Evolutionary conservation across 2,329 filamentous ascomycete genomes (phyloP).

Genomic region (Diaporthe caulivora): DNA sequence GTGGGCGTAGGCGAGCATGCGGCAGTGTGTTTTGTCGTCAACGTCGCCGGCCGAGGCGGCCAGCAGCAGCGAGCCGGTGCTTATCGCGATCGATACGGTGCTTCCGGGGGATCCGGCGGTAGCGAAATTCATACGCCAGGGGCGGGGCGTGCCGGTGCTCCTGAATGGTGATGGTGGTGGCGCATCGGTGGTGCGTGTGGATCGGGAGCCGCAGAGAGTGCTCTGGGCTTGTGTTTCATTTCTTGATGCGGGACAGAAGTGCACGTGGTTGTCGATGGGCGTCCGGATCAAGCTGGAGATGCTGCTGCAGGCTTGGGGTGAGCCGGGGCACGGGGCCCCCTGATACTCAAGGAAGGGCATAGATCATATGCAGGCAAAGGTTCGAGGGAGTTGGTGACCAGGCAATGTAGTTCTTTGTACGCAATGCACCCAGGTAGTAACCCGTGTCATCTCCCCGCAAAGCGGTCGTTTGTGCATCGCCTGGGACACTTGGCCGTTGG

Average conservation of each 20-base stretch:
- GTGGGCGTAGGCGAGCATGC: constrained; percentile 4
- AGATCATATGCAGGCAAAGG: no score
- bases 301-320: constrained; percentile 1
- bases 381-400: no score
- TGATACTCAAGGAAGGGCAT: no score
- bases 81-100: not conserved
- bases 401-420: no score
- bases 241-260: not conserved
- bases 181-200: not conserved
- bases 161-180: not conserved
- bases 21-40: not conserved
- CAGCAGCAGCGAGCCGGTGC: not conserved
- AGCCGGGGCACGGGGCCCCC: not conserved
- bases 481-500: no score
- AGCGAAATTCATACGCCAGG: not conserved
- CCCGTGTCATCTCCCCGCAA: no score
- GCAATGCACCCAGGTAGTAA: no score
- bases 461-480: no score
- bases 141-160: not conserved
- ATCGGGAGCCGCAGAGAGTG: not conserved
- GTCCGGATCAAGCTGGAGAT: constrained; percentile 2
- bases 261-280: not conserved
- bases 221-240: not conserved
- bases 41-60: not conserved
- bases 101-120: not conserved